Base-by-base conservation (phyloP, 2,329 filamentous ascomycete species). In the Trichoderma hamatum region DNA sequence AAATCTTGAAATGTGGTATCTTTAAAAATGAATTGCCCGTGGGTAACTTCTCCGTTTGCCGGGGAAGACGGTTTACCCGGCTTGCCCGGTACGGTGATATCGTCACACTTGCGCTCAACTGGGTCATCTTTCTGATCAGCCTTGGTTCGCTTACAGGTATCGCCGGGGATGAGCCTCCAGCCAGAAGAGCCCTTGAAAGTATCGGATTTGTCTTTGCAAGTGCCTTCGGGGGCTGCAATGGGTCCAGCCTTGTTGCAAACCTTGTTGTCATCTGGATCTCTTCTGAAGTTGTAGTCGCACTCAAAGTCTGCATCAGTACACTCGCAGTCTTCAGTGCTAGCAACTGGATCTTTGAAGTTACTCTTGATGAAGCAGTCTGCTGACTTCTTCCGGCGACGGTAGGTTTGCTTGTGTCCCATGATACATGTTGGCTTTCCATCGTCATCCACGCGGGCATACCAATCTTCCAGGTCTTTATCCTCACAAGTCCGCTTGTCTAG, bases 351-450 rank as follows among this genome's bases (percentile, higher is more conserved):
- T 76, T 93, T 89, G 82, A 97, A 97, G 65, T 95, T 89, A 70
- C 92, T 85, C 74, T 92, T 92, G 73, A 98, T 86, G 78, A 97
- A 97, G 80, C 96, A 99, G 70, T 97, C 89, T 21, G 92, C 91
- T 74, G 92, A 87, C 77, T 93, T 91, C 83, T 96, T 98, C 74
- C 96, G 90, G 72, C 96, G 89, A 67, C 84, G 86, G 80, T 92
- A 99, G 71, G 88, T 93, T 77, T 98, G 95, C 75, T 90, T 97
- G 78, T 97, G 94, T 24, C 96, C 96, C 95, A 99, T 98, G 72
- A 99, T 84, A 78, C 96, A 99, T 62, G 90, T 92, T 2, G 94
- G 87, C 63, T 97, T 87, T 36, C 91, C 91, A 26, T 97, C 87
- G 34, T 91, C 87, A 76, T 97, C 91, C 46, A 92, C 85, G 19